Conservation (phyloP, 192 early-diverging fungal species). For the Allomyces arbusculus region DNA sequence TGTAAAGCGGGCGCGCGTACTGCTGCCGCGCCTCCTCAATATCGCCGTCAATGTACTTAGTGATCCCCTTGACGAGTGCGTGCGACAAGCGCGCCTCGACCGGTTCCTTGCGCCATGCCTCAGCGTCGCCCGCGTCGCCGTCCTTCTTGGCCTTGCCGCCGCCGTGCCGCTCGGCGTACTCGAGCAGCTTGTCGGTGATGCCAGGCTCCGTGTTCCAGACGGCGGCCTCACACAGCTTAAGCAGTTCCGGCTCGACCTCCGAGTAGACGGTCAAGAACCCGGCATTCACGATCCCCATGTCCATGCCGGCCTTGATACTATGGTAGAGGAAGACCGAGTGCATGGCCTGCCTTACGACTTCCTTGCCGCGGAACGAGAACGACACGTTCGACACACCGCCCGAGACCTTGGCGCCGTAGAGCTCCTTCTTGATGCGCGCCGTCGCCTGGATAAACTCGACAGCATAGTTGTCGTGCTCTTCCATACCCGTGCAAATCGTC, state of each 20-base stretch:
- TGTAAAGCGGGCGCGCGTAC: constrained; percentile 77
- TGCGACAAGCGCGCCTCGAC: constrained; percentile 59
- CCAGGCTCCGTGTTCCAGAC: constrained; percentile 82
- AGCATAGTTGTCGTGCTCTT: neutral
- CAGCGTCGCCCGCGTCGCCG: constrained; percentile 37
- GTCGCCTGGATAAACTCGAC: constrained; percentile 80
- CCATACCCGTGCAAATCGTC: constrained; percentile 85
- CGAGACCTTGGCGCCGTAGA: constrained; percentile 79
- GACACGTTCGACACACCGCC: constrained; percentile 96
- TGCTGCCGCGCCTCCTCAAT: constrained; percentile 73
- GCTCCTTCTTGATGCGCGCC: constrained; percentile 47
- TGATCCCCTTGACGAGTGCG: constrained; percentile 83
- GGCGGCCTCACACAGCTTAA: constrained; percentile 79
- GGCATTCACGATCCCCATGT: constrained; percentile 97
- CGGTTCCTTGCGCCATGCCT: constrained; percentile 60
- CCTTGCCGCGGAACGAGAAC: constrained; percentile 92
- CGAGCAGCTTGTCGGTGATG: constrained; percentile 80
- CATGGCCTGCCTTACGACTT: constrained; percentile 79
- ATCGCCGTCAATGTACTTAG: constrained; percentile 79
- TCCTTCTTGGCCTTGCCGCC: constrained; percentile 27
- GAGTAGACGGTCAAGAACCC: constrained; percentile 91
- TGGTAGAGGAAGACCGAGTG: constrained; percentile 88
- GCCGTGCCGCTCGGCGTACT: constrained; percentile 65
- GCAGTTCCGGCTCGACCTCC: constrained; percentile 83
- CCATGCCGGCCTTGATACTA: constrained; percentile 66